Conservation (phyloP, 441 rosid genomes). For the Syzygium malaccense region DNA sequence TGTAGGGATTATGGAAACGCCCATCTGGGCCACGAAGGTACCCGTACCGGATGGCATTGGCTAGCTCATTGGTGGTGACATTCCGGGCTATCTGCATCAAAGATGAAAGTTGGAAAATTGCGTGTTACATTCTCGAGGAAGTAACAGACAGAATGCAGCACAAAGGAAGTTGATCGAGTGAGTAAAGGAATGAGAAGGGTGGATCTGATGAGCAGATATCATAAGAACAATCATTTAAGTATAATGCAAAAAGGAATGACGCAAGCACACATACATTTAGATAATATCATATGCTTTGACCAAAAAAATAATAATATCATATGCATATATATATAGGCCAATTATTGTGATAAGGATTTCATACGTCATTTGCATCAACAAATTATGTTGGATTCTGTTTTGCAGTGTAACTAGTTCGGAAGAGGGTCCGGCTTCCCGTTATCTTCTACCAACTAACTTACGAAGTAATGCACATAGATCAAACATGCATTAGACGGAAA, state of each 20-base stretch:
- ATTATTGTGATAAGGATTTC: not conserved
- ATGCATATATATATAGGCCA: not conserved
- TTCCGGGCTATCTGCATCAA: constrained; percentile 73
- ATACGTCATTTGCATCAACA: not conserved
- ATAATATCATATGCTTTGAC: too few species aligned
- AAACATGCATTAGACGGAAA: not conserved
- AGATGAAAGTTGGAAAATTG: not conserved
- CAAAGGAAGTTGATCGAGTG: not conserved
- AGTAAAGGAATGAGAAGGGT: not conserved
- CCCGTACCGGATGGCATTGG: constrained; percentile 60
- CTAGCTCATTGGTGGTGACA: constrained; percentile 82
- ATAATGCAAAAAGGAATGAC: not conserved
- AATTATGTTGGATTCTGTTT: not conserved
- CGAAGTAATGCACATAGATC: not conserved
- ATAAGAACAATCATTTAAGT: not conserved
- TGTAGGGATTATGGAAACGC: constrained; percentile 75
- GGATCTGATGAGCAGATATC: not conserved
- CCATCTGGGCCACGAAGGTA: constrained; percentile 79
- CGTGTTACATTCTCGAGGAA: not conserved
- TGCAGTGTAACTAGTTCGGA: not conserved
- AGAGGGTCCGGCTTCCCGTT: not conserved
- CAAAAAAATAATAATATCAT: not conserved
- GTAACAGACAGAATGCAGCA: not conserved
- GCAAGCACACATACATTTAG: not conserved
- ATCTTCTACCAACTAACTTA: not conserved